Percentiles rank a stretch among this genome's conserved stretches.
These are phyloP conservation scores for Pseudopyricularia javanii DNA, from an alignment of 2,329 filamentous ascomycete species.

Conservation along the genomic window DNA sequence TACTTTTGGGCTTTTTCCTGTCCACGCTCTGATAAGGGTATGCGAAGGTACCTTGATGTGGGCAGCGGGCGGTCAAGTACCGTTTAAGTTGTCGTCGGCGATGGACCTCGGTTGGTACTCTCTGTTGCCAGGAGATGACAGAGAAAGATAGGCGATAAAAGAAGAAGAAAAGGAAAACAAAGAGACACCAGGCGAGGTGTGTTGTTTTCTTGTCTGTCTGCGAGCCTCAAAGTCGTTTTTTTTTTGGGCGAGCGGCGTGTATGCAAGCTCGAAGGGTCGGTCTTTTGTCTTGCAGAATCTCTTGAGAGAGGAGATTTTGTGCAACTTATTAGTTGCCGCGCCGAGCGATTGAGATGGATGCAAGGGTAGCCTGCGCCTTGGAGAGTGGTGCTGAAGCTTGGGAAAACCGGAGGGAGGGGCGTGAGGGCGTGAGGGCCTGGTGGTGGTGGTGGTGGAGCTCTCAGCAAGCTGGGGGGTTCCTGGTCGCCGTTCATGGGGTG, in stretches of 20 bases:
- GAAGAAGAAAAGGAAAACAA: neutral
- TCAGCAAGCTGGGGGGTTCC: conserved; percentile 27
- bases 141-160: neutral
- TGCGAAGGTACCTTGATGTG: no score
- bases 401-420: neutral
- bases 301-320: conserved; percentile 24
- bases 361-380: conserved; percentile 1
- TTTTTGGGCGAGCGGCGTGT: neutral
- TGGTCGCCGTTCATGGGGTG: conserved; percentile 3
- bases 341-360: conserved; percentile 2
- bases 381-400: conserved; percentile 3
- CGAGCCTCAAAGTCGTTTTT: no score
- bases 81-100: neutral
- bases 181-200: neutral
- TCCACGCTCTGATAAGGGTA: neutral
- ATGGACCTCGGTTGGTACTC: no score
- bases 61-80: neutral
- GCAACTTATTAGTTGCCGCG: conserved; percentile 27
- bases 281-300: neutral
- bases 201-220: neutral
- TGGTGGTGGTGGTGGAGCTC: conserved; percentile 13
- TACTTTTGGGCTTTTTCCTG: no score
- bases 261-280: neutral
- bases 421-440: conserved; percentile 8
- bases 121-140: no score